phyloP scores from a whole-genome alignment of 2,329 filamentous ascomycete genomes.

The Blastomyces parvus region DNA sequence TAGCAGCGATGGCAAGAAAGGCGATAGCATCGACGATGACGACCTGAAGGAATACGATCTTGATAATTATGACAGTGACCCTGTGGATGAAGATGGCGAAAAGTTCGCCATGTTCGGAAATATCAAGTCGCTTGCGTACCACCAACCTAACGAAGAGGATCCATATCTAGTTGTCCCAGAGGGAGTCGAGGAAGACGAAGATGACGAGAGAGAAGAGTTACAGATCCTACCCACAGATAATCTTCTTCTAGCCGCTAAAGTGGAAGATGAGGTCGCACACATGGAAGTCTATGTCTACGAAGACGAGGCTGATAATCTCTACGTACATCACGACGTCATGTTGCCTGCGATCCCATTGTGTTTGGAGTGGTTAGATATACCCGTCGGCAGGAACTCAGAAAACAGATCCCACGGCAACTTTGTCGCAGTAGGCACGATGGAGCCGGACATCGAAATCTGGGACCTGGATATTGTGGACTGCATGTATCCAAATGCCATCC shows the following conservation, averaged over 20 bases:
- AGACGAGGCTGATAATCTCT: conserved; percentile 88
- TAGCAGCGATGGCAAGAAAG: background rate
- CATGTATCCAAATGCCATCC: conserved; percentile 96
- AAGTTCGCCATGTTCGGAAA: conserved; percentile 91
- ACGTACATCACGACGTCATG: conserved; percentile 99
- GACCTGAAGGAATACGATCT: conserved; percentile 94
- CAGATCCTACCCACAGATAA: conserved; percentile 92
- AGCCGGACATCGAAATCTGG: conserved; percentile 98
- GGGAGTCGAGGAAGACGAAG: conserved; percentile 51
- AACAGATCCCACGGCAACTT: conserved; percentile 72
- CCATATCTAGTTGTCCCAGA: conserved; percentile 88
- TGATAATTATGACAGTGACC: conserved; percentile 87
- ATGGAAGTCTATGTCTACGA: conserved; percentile 97
- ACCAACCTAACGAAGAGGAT: conserved; percentile 87
- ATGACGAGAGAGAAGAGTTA: conserved; percentile 84
- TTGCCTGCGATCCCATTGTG: conserved; percentile 91
- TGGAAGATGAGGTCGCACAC: conserved; percentile 94
- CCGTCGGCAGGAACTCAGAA: conserved; percentile 63
- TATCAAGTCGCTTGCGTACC: conserved; percentile 84
- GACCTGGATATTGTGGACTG: conserved; percentile 90
- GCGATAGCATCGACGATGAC: conserved; percentile 55
- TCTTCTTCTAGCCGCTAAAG: conserved; percentile 79
- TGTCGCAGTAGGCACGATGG: conserved; percentile 91
- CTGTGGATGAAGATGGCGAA: conserved; percentile 55
- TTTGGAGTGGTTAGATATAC: conserved; percentile 88